A percentile compares a stretch with the other conserved stretches of the same genome.
Evolutionary conservation across 2,329 filamentous ascomycete genomes (phyloP).

Genomic region (Immersiporthe knoxdaviesiana): DNA sequence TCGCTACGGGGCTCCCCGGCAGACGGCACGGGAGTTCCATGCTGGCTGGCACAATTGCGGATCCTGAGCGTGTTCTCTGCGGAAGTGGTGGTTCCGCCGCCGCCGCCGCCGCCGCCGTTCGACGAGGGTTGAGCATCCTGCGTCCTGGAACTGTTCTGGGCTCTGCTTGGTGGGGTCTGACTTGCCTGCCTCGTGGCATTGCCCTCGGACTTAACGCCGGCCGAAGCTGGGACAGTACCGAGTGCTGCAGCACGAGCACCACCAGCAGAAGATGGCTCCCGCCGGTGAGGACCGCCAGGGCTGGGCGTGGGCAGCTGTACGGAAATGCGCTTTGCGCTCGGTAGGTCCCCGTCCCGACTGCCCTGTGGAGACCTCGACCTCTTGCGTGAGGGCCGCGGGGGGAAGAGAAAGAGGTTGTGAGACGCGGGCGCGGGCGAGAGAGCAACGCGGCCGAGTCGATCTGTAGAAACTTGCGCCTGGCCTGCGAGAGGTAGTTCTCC

Average conservation of each 20-base stretch:
- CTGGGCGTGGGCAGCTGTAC: background rate
- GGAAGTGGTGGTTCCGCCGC: background rate
- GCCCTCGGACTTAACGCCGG: background rate
- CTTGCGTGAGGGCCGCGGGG: conserved; percentile 10
- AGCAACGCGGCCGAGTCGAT: background rate
- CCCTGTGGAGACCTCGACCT: conserved; percentile 19
- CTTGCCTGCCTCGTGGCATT: background rate
- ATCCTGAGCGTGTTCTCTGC: background rate
- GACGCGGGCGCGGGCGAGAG: background rate
- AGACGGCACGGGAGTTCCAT: background rate
- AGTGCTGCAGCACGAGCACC: background rate
- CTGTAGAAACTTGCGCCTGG: conserved; percentile 2
- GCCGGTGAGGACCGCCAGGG: background rate
- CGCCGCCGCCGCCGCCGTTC: too few species aligned
- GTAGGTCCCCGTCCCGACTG: background rate
- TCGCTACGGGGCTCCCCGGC: too few species aligned
- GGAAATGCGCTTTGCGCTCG: conserved; percentile 13
- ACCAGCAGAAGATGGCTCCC: too few species aligned
- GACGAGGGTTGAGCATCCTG: background rate
- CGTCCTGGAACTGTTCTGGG: background rate
- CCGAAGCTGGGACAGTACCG: background rate
- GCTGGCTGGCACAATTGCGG: background rate
- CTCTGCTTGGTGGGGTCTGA: too few species aligned
- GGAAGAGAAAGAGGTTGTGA: background rate
- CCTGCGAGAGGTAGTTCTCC: background rate